Evolutionary conservation across 306 rosid genomes (phyloP), one percentile per base, ranked within the genome.

Genomic region (Psophocarpus tetragonolobus): DNA sequence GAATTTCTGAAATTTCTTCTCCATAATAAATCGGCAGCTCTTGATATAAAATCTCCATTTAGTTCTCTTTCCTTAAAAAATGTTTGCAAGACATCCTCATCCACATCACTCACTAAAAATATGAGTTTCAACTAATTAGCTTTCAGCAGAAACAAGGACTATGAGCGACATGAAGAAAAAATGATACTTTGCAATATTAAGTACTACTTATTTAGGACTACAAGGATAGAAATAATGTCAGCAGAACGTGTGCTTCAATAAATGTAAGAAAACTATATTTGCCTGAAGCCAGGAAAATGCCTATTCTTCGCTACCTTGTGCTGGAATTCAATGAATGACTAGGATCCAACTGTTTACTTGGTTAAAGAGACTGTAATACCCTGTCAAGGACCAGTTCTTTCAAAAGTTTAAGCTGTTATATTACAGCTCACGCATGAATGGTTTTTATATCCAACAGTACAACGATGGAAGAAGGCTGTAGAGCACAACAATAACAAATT

Each of bases 11-110:
- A 75, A 68, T 85, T 84, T 71, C 81, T 84, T 83, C 18, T 87
- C 98, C 98, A 94, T 61, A 92, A 79, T 85, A 94, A 80, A 86
- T 94, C 98, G 64, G 90, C 81, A 88, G 87, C 83, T 83, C 83
- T 90, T 45, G 97, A 88, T 58, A 94, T 75, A 78, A 94, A 85
- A 85, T 94, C 98, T 7, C 94, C 92, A 15, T 77, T 90, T 58
- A 82, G 70, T 73, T 90, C 86, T 79, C 98, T 89, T 69, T 94
- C 97, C 84, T 87, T 77, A 4, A 92, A 82, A 87, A 90, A 95
- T 5, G 76, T 82, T 86, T 85, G 90, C 76, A 95, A 68, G 79
- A 87, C 92, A 53, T 95, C 97, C 75, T 88, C 90, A 5, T 92
- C 91, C 1, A 35, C 88, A 80, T 79, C 90, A 71, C 88, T 86